phyloP scores from a whole-genome alignment of 768 basidiomycete genomes.

The Suillus americanus region DNA sequence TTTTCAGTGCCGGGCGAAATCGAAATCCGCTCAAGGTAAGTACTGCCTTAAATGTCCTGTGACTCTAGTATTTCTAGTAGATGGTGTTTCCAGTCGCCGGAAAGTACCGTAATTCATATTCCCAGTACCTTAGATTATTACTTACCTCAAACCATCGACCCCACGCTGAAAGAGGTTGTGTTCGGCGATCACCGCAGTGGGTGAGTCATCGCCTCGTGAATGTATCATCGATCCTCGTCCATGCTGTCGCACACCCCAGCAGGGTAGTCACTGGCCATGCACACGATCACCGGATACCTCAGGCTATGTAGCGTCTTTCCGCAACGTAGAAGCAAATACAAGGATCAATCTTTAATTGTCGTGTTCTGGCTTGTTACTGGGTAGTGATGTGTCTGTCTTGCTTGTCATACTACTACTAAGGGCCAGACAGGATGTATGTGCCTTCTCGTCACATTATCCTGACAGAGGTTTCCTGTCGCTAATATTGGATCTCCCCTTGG shows the following conservation, averaged over 20 bases:
- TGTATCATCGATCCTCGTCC: background rate
- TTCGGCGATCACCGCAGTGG: slow-evolving; percentile 2
- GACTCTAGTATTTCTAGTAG: background rate
- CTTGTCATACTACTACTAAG: background rate
- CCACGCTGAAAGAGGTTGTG: background rate
- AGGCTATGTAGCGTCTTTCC: background rate
- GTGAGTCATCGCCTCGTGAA: background rate
- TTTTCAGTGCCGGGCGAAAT: background rate
- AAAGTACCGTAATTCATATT: background rate
- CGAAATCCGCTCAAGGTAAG: background rate
- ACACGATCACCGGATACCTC: no score
- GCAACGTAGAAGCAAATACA: background rate
- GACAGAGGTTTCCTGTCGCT: background rate
- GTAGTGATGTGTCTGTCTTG: background rate
- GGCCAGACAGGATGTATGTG: background rate
- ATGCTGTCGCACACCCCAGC: background rate
- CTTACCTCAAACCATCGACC: background rate
- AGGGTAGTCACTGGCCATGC: background rate
- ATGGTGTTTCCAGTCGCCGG: background rate
- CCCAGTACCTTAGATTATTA: background rate
- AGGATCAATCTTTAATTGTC: background rate
- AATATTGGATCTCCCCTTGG: background rate
- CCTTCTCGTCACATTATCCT: background rate
- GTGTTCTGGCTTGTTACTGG: background rate
- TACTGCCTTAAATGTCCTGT: background rate